Evolutionary conservation across 345 rosid genomes (phyloP).

Genomic region (Euphorbia tirucalli): DNA sequence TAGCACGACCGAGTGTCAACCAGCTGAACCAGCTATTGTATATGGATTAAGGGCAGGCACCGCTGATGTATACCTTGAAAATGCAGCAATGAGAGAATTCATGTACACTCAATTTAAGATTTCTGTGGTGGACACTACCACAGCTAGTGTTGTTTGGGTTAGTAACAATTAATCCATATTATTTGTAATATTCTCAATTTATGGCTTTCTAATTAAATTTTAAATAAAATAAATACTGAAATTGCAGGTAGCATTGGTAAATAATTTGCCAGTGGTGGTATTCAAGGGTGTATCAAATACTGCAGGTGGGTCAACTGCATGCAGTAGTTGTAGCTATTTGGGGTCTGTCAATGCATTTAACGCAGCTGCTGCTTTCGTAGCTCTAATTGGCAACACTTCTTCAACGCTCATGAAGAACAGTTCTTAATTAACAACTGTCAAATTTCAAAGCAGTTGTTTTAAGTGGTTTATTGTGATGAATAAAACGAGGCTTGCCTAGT

Average conservation of each 20-base stretch:
- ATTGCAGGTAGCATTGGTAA: not conserved
- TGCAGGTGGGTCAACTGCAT: not conserved
- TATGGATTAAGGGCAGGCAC: not conserved
- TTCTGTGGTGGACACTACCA: not conserved
- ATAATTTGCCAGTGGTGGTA: not conserved
- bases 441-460: not conserved
- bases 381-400: not conserved
- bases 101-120: not conserved
- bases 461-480: too few species aligned
- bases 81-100: not conserved
- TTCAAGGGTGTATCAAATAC: slow-evolving; percentile 3
- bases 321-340: not conserved
- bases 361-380: not conserved
- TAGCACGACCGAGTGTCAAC: not conserved
- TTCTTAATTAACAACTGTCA: too few species aligned
- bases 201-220: not conserved
- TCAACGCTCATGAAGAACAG: not conserved
- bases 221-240: too few species aligned
- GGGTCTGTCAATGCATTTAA: not conserved
- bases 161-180: not conserved
- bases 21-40: not conserved
- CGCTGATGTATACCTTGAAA: not conserved
- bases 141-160: not conserved
- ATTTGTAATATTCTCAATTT: not conserved
- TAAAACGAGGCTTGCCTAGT: too few species aligned